Evolutionary conservation across 768 basidiomycete genomes (phyloP).

Genomic region (Suillus paluster): DNA sequence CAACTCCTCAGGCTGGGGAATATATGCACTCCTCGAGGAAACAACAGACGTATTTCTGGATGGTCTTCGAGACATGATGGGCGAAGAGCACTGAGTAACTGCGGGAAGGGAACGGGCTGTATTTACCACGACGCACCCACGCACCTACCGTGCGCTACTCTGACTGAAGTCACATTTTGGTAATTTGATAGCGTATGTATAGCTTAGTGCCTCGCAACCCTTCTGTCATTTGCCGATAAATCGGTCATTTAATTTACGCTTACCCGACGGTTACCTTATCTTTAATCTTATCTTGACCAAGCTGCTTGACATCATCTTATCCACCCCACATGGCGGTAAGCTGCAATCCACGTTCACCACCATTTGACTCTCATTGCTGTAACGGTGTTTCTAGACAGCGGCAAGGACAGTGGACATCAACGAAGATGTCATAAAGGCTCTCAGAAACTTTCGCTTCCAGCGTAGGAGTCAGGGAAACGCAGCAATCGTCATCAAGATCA

Average conservation of each 20-base stretch:
- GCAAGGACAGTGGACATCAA: constrained; percentile 81
- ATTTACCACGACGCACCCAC: too few relatives aligned
- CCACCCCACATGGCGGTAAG: constrained; percentile 6
- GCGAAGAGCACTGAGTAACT: constrained; percentile 11
- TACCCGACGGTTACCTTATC: background rate
- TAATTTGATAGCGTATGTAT: too few relatives aligned
- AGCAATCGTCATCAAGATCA: constrained; percentile 88
- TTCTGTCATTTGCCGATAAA: too few relatives aligned
- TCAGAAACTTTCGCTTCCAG: constrained; percentile 83
- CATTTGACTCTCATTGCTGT: background rate
- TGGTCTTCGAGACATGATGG: constrained; percentile 22
- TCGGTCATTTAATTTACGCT: too few relatives aligned
- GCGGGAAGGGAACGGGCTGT: background rate
- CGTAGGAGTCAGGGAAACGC: constrained; percentile 70
- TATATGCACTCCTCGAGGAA: constrained; percentile 23
- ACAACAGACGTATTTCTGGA: constrained; percentile 24
- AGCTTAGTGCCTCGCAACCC: too few relatives aligned
- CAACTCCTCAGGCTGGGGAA: constrained; percentile 37
- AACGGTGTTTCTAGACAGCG: constrained; percentile 6
- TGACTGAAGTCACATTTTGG: background rate
- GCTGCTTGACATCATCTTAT: background rate
- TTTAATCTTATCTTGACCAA: too few relatives aligned
- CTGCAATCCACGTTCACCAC: background rate
- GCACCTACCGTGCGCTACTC: background rate
- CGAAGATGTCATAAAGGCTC: constrained; percentile 70